Percentiles rank a stretch among this genome's conserved stretches.
Evolutionary conservation across 2,329 filamentous ascomycete species (phyloP).

Genomic region (Trichoderma hamatum): DNA sequence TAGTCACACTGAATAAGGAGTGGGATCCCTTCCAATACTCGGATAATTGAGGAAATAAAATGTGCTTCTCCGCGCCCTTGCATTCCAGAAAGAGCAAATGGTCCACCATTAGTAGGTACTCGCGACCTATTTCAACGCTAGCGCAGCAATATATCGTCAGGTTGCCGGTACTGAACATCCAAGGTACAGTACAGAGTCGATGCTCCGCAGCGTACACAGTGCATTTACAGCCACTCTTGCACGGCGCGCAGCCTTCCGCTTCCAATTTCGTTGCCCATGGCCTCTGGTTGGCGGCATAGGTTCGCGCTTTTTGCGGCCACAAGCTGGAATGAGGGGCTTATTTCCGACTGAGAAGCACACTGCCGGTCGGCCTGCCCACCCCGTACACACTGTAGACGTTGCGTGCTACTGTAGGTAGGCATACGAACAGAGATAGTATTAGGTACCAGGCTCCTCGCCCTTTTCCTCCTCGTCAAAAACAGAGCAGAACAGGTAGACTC

Average conservation of each 20-base stretch:
- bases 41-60: neutral
- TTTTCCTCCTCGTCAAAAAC: neutral
- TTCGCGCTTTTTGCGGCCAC: neutral
- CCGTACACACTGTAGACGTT: no score
- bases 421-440: neutral
- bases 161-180: neutral
- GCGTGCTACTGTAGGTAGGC: no score
- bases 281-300: neutral
- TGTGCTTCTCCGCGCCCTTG: neutral
- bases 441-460: no score
- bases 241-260: neutral
- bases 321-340: constrained; percentile 25
- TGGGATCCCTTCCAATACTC: neutral
- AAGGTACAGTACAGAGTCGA: neutral
- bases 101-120: neutral
- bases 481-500: neutral
- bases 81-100: constrained; percentile 9
- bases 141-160: neutral
- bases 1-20: constrained; percentile 22
- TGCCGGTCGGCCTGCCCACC: neutral
- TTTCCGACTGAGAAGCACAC: constrained; percentile 8
- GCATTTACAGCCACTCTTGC: neutral
- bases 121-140: neutral
- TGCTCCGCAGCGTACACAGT: neutral
- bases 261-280: neutral